A percentile compares a stretch with the other conserved stretches of the same genome.
These are phyloP conservation scores for Rehmannia glutinosa DNA, from an alignment of 257 asterid species.

Conservation along the genomic window DNA sequence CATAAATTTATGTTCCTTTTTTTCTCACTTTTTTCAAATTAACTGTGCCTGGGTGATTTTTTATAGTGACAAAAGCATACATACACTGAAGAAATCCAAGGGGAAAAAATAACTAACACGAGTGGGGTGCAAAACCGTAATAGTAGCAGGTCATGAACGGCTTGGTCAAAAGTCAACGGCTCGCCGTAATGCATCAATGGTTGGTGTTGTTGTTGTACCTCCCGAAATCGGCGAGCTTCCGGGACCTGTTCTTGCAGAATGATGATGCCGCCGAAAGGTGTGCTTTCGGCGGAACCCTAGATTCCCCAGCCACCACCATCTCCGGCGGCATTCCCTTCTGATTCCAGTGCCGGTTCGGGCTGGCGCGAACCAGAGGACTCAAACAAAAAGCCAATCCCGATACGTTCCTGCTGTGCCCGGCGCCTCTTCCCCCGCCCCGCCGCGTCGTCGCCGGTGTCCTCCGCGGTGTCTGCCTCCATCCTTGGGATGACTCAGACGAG, in stretches of 20 bases:
- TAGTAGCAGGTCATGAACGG: conserved; percentile 10
- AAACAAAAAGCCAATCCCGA: conserved; percentile 62
- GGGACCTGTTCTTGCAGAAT: conserved; percentile 76
- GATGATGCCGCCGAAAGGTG: conserved; percentile 41
- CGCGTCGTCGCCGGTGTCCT: conserved; percentile 44
- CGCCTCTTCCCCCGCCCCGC: conserved; percentile 32
- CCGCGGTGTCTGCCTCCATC: conserved; percentile 68
- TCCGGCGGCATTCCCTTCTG: conserved; percentile 65
- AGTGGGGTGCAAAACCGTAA: conserved; percentile 49
- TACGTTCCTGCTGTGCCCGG: conserved; percentile 29
- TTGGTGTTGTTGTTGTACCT: conserved; percentile 44
- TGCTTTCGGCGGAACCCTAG: conserved; percentile 44
- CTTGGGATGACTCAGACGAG: conserved; percentile 64
- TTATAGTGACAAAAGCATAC: conserved; percentile 18
- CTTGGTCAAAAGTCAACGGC: conserved; percentile 44
- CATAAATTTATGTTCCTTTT: neutral
- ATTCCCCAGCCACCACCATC: conserved; percentile 23
- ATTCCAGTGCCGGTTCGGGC: conserved; percentile 63
- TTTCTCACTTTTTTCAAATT: neutral
- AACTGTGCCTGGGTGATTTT: neutral
- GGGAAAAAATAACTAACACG: neutral
- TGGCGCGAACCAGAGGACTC: conserved; percentile 82
- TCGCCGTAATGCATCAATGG: conserved; percentile 34
- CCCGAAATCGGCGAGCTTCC: conserved; percentile 88
- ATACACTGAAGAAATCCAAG: neutral